Percentiles rank a stretch among this genome's conserved stretches.
phyloP scores from a whole-genome alignment of 345 rosid species.

The Camelina laxa region DNA sequence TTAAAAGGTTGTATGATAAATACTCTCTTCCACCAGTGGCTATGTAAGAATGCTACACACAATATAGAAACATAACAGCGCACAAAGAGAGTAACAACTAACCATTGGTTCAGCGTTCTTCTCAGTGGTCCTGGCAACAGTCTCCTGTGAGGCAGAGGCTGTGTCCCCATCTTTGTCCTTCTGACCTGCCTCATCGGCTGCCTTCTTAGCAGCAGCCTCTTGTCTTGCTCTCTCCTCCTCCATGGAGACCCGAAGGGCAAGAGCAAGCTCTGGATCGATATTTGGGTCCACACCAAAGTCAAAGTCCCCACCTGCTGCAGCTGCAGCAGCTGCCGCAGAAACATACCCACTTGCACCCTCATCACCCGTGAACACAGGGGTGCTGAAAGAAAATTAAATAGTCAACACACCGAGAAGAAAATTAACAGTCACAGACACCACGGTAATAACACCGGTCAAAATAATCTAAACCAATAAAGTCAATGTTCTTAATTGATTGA shows the following conservation, averaged over 20 bases:
- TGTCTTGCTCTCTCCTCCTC: conserved; percentile 93
- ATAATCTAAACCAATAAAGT: conserved; percentile 10
- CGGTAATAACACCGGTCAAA: neutral
- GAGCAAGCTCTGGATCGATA: conserved; percentile 83
- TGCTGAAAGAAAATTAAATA: conserved; percentile 46
- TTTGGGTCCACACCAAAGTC: conserved; percentile 88
- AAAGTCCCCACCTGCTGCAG: conserved; percentile 62
- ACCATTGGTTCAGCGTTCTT: conserved; percentile 62
- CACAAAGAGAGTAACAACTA: conserved; percentile 16
- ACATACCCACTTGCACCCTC: conserved; percentile 80
- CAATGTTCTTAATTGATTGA: neutral
- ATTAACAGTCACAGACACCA: neutral
- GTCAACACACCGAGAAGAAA: conserved; percentile 3
- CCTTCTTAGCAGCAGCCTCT: conserved; percentile 85
- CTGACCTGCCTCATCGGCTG: conserved; percentile 62
- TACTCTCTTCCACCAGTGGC: neutral
- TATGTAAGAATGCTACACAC: neutral
- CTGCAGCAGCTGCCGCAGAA: conserved; percentile 72
- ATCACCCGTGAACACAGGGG: conserved; percentile 71
- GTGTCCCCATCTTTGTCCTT: conserved; percentile 60
- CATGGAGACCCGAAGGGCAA: conserved; percentile 81
- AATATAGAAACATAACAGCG: neutral
- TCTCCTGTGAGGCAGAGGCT: conserved; percentile 52
- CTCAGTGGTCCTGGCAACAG: conserved; percentile 49
- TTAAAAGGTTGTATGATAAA: neutral